Evolutionary conservation across 1,284 basidiomycete species (phyloP), one percentile per base, ranked within the genome.

Genomic region (Chondrostereum purpureum): DNA sequence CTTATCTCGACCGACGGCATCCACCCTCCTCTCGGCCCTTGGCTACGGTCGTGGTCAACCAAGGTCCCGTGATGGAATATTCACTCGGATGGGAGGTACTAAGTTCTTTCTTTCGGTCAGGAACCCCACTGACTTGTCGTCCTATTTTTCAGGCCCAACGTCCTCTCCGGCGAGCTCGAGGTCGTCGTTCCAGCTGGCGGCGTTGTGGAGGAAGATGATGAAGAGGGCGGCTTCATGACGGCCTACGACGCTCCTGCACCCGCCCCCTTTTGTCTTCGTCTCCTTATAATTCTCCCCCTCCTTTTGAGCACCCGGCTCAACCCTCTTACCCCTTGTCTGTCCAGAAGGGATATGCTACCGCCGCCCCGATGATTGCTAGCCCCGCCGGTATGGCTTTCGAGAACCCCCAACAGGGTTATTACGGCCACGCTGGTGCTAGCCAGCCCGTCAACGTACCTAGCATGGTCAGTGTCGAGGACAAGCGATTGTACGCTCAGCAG

Each of bases 151-250:
- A n/a, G n/a, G n/a, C n/a, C n/a, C 46, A 78, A 84, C 70, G 72
- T 88, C 42, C 68, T 87, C 23, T 68, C 61, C 40, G 83, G 79
- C 41, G 83, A 86, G 55, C 68, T 85, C 49, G 84, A 88, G 57
- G 71, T 85, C 47, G 65, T 84, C 46, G 64, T 65, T 19, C n/a
- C n/a, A n/a, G n/a, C n/a, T n/a, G 35, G 22, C 2, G 34, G 38
- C 14, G 22, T 39, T 6, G 43, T 20, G 2, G 36, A 24, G n/a
- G 48, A 40, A 11, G 50, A 43, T 5, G 50, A 52, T 13, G 50
- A 52, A n/a, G n/a, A n/a, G n/a, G 3, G 48, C 33, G 1, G 23
- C 13, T 34, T 11, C 2, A n/a, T n/a, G n/a, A n/a, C n/a, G n/a
- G n/a, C n/a, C 4, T 21, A 44, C 2, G 27, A 20, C 5, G 42